Conservation (phyloP, 768 basidiomycete genomes). For the Leucosporidium creatinivorum region DNA sequence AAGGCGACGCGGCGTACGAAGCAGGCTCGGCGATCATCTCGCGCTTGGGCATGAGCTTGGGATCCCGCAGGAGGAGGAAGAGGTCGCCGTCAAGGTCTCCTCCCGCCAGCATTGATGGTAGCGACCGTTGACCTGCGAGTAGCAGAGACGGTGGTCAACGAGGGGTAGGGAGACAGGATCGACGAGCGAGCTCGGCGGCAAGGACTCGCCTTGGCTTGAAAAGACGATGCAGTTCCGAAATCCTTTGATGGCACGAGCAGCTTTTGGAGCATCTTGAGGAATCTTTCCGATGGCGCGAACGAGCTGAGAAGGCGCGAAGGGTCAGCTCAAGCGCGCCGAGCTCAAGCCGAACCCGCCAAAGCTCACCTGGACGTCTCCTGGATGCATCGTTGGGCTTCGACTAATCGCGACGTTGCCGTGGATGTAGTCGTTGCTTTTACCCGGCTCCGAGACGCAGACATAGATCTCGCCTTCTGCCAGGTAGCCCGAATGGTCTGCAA, state of each 20-base stretch:
- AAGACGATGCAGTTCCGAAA: slow-evolving; percentile 29
- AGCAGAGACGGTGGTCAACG: no score
- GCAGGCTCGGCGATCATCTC: neutral
- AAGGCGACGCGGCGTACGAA: neutral
- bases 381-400: slow-evolving; percentile 65
- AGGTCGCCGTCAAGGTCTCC: slow-evolving; percentile 25
- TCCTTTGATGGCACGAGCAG: neutral
- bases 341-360: no score
- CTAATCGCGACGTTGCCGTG: slow-evolving; percentile 59
- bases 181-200: neutral
- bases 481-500: slow-evolving; percentile 52
- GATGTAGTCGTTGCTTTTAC: slow-evolving; percentile 52
- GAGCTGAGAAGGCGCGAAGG: slow-evolving; percentile 36
- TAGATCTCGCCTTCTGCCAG: slow-evolving; percentile 50
- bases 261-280: neutral
- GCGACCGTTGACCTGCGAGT: neutral
- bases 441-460: slow-evolving; percentile 44
- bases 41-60: slow-evolving; percentile 2
- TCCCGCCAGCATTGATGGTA: slow-evolving; percentile 22
- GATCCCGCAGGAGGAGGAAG: slow-evolving; percentile 4
- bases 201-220: slow-evolving; percentile 1
- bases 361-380: slow-evolving; percentile 57
- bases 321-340: no score
- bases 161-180: no score
- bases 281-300: slow-evolving; percentile 38